These are phyloP conservation scores for Hordeum marinum DNA, from an alignment of 176 grass and related monocot genomes.

Conservation along the genomic window DNA sequence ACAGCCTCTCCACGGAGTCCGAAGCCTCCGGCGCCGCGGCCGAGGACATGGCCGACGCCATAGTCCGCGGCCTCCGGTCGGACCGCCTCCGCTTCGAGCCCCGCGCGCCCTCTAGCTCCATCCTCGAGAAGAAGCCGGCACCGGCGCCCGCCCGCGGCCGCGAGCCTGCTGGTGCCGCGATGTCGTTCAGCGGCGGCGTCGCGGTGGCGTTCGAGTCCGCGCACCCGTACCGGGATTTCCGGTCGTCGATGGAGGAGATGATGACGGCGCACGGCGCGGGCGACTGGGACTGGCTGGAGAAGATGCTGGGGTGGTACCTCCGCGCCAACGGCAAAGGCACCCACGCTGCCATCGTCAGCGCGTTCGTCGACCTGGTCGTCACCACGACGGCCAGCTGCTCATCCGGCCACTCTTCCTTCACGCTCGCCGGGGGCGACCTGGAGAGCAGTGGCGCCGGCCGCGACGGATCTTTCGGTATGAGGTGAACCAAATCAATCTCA, in stretches of 20 bases:
- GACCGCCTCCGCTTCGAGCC: conserved; percentile 76
- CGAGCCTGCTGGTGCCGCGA: not conserved
- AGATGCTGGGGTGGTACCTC: conserved; percentile 77
- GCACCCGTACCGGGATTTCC: conserved; percentile 77
- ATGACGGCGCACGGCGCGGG: conserved; percentile 43
- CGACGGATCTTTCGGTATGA: conserved; percentile 8
- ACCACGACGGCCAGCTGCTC: not conserved
- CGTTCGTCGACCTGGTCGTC: conserved; percentile 67
- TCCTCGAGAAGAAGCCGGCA: conserved; percentile 35
- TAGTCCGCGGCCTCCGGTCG: conserved; percentile 57
- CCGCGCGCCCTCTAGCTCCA: conserved; percentile 60
- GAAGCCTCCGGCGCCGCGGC: conserved; percentile 13
- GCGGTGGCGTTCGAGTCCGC: conserved; percentile 56
- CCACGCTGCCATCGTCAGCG: conserved; percentile 54
- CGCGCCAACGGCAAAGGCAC: conserved; percentile 50
- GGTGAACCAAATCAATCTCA: conserved; percentile 4
- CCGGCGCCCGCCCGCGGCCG: not conserved
- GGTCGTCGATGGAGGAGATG: conserved; percentile 83
- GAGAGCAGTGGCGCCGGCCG: conserved; percentile 9
- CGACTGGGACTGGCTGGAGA: conserved; percentile 79
- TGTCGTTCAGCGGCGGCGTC: conserved; percentile 31
- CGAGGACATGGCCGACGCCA: conserved; percentile 50
- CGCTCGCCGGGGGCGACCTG: conserved; percentile 7
- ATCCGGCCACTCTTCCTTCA: conserved; percentile 36
- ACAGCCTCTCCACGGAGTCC: conserved; percentile 54